Evolutionary conservation across 2,329 filamentous ascomycete species (phyloP).

Genomic region (Zymoseptoria ardabiliae): DNA sequence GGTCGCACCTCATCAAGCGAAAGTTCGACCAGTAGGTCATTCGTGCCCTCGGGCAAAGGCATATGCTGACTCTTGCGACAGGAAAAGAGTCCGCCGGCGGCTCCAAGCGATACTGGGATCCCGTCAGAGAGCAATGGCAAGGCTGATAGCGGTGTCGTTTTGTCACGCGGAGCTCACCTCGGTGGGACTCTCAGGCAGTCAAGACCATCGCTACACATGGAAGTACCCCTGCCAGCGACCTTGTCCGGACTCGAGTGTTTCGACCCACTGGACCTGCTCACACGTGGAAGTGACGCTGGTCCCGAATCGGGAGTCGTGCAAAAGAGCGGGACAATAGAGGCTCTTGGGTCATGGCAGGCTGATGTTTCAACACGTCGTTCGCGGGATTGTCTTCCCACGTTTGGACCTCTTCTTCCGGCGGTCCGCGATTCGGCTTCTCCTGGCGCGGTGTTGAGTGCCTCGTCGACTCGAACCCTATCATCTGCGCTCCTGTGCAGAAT

Average conservation of each 20-base stretch:
- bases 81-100: not conserved
- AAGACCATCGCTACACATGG: not conserved
- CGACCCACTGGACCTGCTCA: not conserved
- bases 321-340: not conserved
- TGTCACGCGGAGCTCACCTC: not conserved
- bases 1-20: slow-evolving; percentile 1
- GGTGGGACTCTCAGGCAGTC: not conserved
- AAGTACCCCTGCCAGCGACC: not conserved
- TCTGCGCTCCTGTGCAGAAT: not conserved
- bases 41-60: not conserved
- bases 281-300: not conserved
- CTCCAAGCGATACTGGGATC: slow-evolving; percentile 11
- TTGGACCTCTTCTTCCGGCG: no score
- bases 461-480: not conserved
- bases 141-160: not conserved
- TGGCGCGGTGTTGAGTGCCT: no score
- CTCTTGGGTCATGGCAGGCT: not conserved
- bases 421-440: no score
- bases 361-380: not conserved
- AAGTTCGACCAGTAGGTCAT: slow-evolving; percentile 1
- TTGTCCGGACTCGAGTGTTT: not conserved
- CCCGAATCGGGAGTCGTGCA: not conserved
- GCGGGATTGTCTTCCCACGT: no score
- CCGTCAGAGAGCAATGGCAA: slow-evolving; percentile 9
- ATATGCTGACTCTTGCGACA: slow-evolving; percentile 1